A percentile compares a stretch with the other conserved stretches of the same genome.
Conservation (phyloP, 1,284 basidiomycete genomes). For the Melampsora americana region DNA sequence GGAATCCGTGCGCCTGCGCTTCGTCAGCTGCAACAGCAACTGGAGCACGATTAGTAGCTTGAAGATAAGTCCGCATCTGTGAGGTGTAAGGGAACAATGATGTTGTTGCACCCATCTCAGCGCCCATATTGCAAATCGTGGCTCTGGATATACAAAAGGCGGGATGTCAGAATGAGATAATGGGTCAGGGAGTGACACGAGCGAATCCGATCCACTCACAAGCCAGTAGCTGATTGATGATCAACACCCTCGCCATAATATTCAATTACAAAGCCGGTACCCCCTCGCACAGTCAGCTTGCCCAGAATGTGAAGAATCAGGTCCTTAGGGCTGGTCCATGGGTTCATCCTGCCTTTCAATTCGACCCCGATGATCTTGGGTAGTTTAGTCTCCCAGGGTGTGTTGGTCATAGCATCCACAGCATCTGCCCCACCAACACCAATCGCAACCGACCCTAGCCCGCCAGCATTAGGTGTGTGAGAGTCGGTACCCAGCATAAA, state of each 20-base stretch:
- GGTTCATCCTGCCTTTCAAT: slow-evolving; percentile 78
- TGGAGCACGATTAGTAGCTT: slow-evolving; percentile 81
- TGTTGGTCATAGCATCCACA: slow-evolving; percentile 96
- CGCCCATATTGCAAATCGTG: slow-evolving; percentile 74
- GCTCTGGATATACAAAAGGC: slow-evolving; percentile 41
- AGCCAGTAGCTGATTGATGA: slow-evolving; percentile 86
- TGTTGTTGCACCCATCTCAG: slow-evolving; percentile 97
- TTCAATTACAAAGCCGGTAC: slow-evolving; percentile 92
- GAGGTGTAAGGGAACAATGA: slow-evolving; percentile 94
- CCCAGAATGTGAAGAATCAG: slow-evolving; percentile 92
- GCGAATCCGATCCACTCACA: slow-evolving; percentile 39
- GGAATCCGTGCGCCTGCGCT: slow-evolving; percentile 68
- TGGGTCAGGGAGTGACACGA: neutral
- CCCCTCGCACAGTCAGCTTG: slow-evolving; percentile 89
- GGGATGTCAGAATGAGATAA: neutral
- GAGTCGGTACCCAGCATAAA: slow-evolving; percentile 71
- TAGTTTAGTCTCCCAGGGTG: slow-evolving; percentile 97
- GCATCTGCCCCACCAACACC: slow-evolving; percentile 99
- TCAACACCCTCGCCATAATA: slow-evolving; percentile 95
- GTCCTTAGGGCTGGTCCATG: slow-evolving; percentile 96
- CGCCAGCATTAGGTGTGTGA: slow-evolving; percentile 97
- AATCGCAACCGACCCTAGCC: slow-evolving; percentile 94
- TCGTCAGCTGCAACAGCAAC: slow-evolving; percentile 82
- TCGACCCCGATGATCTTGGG: slow-evolving; percentile 69
- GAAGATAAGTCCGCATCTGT: slow-evolving; percentile 72